Evolutionary conservation across 495 filamentous ascomycete genomes (phyloP).

Genomic region (Xylaria bambusicola): DNA sequence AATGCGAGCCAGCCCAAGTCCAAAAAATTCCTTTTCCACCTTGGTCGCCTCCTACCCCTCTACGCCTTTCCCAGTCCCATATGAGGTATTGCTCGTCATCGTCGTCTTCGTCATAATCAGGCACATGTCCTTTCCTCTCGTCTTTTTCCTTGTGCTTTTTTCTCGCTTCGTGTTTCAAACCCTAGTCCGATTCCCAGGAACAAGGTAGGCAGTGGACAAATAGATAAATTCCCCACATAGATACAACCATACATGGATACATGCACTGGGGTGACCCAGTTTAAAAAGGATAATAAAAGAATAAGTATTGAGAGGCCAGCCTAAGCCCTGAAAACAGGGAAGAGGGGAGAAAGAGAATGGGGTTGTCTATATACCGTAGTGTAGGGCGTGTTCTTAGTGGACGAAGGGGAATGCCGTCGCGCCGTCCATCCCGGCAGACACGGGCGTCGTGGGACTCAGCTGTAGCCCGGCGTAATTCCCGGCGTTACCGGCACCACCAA

Average conservation of each 20-base stretch:
- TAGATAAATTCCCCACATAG: background rate
- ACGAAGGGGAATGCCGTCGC: conserved; percentile 19
- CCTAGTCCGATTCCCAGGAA: conserved; percentile 7
- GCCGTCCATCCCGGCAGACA: conserved; percentile 15
- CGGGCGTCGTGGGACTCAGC: conserved; percentile 20
- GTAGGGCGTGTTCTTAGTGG: conserved; percentile 5
- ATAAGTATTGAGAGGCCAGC: no score
- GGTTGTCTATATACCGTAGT: no score
- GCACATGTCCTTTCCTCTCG: background rate
- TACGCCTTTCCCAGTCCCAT: background rate
- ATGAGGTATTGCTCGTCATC: conserved; percentile 10
- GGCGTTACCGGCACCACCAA: background rate
- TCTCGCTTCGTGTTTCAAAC: background rate
- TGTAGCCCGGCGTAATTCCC: conserved; percentile 22
- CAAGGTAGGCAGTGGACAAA: background rate
- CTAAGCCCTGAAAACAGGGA: no score
- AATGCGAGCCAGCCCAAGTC: background rate
- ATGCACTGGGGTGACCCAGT: background rate
- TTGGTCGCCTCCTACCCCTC: no score
- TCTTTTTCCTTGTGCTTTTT: no score
- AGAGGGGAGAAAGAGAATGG: background rate
- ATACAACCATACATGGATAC: background rate
- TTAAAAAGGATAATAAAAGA: background rate
- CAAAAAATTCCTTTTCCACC: no score
- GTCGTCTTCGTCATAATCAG: conserved; percentile 15